Evolutionary conservation across 2,329 filamentous ascomycete species (phyloP).

Genomic region (Scolecobasidium constrictum): DNA sequence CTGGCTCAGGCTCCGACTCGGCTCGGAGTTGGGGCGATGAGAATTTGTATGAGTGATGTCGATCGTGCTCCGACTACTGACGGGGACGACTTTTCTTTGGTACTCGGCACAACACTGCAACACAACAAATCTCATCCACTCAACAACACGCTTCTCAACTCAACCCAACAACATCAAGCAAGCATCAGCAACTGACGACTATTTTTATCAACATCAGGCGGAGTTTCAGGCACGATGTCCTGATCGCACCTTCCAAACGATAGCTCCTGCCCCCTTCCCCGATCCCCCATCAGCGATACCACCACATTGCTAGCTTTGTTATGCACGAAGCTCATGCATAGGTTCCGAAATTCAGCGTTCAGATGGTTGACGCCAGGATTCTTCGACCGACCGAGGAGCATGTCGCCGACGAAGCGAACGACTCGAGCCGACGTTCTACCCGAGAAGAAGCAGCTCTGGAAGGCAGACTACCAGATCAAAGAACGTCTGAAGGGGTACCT

Average conservation of each 20-base stretch:
- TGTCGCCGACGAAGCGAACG: background rate
- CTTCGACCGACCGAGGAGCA: background rate
- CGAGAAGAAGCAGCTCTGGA: too few species aligned
- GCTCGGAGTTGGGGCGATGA: too few species aligned
- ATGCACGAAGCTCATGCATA: background rate
- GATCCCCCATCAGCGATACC: too few species aligned
- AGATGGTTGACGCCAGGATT: background rate
- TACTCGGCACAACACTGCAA: too few species aligned
- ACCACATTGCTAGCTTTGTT: slow-evolving; percentile 1
- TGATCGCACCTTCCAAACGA: background rate
- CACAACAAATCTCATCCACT: too few species aligned
- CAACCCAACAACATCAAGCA: background rate
- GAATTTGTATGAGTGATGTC: too few species aligned
- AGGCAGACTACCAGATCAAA: too few species aligned
- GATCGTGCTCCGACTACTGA: too few species aligned
- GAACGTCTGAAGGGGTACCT: too few species aligned
- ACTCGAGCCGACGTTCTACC: too few species aligned
- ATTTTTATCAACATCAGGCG: background rate
- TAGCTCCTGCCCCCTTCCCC: background rate
- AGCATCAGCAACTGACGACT: background rate
- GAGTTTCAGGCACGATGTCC: background rate
- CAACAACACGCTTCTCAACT: background rate
- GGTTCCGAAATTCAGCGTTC: background rate
- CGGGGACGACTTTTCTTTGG: background rate
- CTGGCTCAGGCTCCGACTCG: too few species aligned